Evolutionary conservation across 164 flowering plant genomes (phyloP), one percentile per base, ranked within the genome.

Genomic region (Magnolia officinalis): DNA sequence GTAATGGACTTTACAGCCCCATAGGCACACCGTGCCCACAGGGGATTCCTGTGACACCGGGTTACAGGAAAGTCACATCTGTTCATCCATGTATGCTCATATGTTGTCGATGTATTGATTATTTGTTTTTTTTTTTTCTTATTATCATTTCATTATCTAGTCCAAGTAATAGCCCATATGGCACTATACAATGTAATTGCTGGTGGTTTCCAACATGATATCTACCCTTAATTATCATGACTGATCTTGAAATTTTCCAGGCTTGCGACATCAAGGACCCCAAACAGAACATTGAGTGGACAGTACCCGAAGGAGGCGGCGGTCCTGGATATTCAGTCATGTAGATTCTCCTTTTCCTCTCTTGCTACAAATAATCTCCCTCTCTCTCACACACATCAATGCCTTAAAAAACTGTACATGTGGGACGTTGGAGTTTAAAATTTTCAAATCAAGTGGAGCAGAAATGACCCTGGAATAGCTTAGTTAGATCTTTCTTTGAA

Each of bases 201-300:
- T 16, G 18, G 13, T 16, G 61, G 13, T 55, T 10, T 10, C 13
- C 61, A 55, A 55, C 0, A 16, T 13, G 16, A 1, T 10, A 10
- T 10, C 61, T 55, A 55, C 13, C 61, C 8, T 55, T 55, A 55
- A 6, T 55, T 55, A 26, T 31, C 26, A 14, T 26, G 26, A 50
- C 55, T 50, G 52, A 13, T 50, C 72, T 45, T 16, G 21, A 19
- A 68, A 52, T 68, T 71, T 68, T 75, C 19, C 89, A 94, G 99
- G 98, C 99, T 21, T 96, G 99, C 70, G 98, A 92, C 81, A 96
- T 94, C 81, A 96, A 94, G 84, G 99, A 96, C 72, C 98, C 98
- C 19, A 90, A 89, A 82, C 98, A 96, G 80, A 96, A 96, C 78
- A 94, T 94, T 6, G 88, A 91, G 75, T 92, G 99, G 99, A 91